Conservation (phyloP, 1,284 basidiomycete species). For the Ceratobasidium sp. region DNA sequence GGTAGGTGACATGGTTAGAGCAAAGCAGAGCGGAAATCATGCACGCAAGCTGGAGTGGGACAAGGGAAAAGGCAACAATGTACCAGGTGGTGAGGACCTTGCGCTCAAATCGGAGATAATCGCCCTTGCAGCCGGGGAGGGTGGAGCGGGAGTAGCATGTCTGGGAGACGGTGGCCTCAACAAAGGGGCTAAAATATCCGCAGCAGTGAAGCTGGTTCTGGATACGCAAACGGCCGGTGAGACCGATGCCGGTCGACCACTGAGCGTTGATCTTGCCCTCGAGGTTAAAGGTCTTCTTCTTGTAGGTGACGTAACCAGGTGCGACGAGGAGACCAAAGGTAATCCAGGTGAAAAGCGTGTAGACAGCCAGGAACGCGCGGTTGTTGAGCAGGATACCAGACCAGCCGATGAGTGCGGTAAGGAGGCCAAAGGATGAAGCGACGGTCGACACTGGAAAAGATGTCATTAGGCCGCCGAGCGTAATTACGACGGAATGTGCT, state of each 20-base stretch:
- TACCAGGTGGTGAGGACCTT: constrained; percentile 62
- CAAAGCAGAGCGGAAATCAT: constrained; percentile 66
- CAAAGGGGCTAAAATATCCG: constrained; percentile 72
- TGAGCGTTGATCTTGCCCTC: constrained; percentile 75
- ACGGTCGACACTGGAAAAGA: constrained; percentile 60
- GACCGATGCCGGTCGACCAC: constrained; percentile 66
- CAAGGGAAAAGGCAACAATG: constrained; percentile 61
- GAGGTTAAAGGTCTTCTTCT: constrained; percentile 68
- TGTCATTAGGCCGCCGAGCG: constrained; percentile 1
- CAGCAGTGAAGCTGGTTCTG: constrained; percentile 73
- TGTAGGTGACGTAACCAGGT: constrained; percentile 76
- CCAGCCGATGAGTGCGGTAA: constrained; percentile 69
- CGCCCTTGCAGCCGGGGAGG: constrained; percentile 69
- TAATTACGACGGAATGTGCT: constrained; percentile 44
- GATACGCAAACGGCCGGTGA: constrained; percentile 62
- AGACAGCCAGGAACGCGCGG: constrained; percentile 70
- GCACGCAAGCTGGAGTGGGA: constrained; percentile 63
- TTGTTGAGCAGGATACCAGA: constrained; percentile 76
- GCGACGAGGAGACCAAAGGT: constrained; percentile 66
- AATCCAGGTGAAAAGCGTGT: constrained; percentile 70
- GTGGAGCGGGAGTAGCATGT: constrained; percentile 69
- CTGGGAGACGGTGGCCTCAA: constrained; percentile 69
- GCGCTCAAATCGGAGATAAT: constrained; percentile 63
- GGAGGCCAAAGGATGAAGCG: constrained; percentile 58
- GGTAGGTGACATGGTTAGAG: constrained; percentile 75